A percentile compares a stretch with the other conserved stretches of the same genome.
Conservation (phyloP, 2,329 filamentous ascomycete species). For the Colletotrichum echinochloae region DNA sequence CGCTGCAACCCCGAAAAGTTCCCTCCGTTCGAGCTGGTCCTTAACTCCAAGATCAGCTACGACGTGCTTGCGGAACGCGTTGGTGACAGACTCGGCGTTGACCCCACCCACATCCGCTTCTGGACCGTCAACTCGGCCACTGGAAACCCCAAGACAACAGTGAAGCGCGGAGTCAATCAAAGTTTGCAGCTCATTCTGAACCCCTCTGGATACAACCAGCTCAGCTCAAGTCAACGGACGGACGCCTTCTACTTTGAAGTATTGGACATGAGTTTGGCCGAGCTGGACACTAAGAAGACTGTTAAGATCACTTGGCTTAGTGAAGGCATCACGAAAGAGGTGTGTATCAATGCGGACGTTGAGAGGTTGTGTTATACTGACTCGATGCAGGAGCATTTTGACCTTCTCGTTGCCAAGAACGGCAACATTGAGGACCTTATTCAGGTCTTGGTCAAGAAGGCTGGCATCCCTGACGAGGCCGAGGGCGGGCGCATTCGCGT, state of each 20-base stretch:
- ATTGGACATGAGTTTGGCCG: conserved; percentile 91
- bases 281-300: conserved; percentile 91
- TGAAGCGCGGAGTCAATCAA: conserved; percentile 78
- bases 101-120: conserved; percentile 90
- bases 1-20: conserved; percentile 68
- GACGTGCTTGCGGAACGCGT: conserved; percentile 88
- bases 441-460: conserved; percentile 81
- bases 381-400: conserved; percentile 73
- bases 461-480: conserved; percentile 79
- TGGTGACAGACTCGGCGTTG: conserved; percentile 79
- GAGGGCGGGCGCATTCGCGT: conserved; percentile 79
- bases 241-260: conserved; percentile 94
- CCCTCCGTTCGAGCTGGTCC: conserved; percentile 77
- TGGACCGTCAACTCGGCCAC: conserved; percentile 84
- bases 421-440: conserved; percentile 85
- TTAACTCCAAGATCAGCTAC: conserved; percentile 91
- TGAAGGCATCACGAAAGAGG: conserved; percentile 92
- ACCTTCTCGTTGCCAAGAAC: conserved; percentile 89
- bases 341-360: conserved; percentile 52
- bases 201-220: conserved; percentile 77
- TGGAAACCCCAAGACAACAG: conserved; percentile 80
- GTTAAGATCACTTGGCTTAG: conserved; percentile 87
- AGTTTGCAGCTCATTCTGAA: conserved; percentile 85
- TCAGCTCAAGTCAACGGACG: conserved; percentile 75
- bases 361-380: background rate